Evolutionary conservation across 2,329 filamentous ascomycete species (phyloP).

Genomic region (Ophiostoma perfectum): DNA sequence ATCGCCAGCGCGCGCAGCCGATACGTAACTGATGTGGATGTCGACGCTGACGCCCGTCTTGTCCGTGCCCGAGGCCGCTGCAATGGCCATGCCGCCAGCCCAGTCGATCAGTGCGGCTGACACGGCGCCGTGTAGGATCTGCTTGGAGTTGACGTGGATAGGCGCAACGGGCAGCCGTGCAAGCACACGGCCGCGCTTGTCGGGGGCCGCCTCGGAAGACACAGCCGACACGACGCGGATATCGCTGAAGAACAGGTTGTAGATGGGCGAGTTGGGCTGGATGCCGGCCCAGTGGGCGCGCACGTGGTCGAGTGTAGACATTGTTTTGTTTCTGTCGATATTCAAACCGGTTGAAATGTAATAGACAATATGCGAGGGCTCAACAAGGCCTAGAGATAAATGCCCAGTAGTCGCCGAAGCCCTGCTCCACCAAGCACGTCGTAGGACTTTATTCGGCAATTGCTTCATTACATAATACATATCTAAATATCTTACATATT

Average conservation of each 20-base stretch:
- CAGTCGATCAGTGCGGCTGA: constrained; percentile 68
- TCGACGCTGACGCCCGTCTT: constrained; percentile 67
- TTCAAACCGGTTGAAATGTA: too few species aligned
- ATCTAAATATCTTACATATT: background rate
- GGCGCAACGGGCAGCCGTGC: constrained; percentile 44
- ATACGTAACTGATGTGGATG: constrained; percentile 67
- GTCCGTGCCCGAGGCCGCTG: constrained; percentile 54
- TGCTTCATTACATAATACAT: background rate
- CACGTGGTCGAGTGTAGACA: constrained; percentile 28
- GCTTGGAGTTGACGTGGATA: constrained; percentile 62
- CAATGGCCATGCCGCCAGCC: constrained; percentile 66
- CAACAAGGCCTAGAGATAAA: too few species aligned
- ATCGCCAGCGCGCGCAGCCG: constrained; percentile 58
- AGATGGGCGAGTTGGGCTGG: constrained; percentile 47
- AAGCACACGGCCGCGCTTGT: constrained; percentile 40
- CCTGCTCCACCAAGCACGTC: background rate
- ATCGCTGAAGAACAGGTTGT: constrained; percentile 46
- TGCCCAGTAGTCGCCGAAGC: too few species aligned
- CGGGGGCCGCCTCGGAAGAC: constrained; percentile 22
- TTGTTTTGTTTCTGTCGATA: background rate
- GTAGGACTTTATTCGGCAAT: background rate
- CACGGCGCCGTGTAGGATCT: constrained; percentile 65
- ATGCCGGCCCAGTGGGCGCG: constrained; percentile 36
- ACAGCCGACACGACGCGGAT: constrained; percentile 42
- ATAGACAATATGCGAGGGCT: too few species aligned